Evolutionary conservation across 164 flowering plant genomes (phyloP).

Genomic region (Kingdonia uniflora): DNA sequence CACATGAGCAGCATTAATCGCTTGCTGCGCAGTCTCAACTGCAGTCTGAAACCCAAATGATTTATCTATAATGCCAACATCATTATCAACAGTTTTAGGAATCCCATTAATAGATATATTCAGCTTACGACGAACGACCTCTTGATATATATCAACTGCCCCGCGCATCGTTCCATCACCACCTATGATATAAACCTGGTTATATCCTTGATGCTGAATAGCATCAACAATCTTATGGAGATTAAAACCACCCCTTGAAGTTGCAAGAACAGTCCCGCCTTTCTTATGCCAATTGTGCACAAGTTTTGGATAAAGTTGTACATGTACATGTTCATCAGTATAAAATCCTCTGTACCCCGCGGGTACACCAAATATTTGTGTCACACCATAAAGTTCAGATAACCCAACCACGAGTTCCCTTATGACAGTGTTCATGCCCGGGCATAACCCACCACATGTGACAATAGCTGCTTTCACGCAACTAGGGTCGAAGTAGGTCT

Average conservation of each 20-base stretch:
- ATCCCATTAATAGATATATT: no score
- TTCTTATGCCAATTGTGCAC: conserved; percentile 57
- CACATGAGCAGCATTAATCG: not conserved
- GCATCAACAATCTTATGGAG: conserved; percentile 55
- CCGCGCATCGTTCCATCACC: not conserved
- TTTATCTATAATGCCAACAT: not conserved
- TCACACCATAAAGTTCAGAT: conserved; percentile 64
- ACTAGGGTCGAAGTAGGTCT: no score
- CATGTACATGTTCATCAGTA: conserved; percentile 29
- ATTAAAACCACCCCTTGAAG: conserved; percentile 80
- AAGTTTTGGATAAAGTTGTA: conserved; percentile 39
- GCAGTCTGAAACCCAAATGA: not conserved
- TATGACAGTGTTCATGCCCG: no score
- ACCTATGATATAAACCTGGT: conserved; percentile 34
- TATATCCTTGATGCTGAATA: conserved; percentile 41
- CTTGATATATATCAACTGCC: no score
- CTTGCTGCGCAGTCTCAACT: not conserved
- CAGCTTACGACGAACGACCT: no score
- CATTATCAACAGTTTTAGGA: no score
- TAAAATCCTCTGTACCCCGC: conserved; percentile 84
- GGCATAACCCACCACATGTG: no score
- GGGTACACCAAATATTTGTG: conserved; percentile 46
- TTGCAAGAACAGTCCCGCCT: conserved; percentile 65
- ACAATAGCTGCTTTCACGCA: no score
- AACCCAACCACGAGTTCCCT: conserved; percentile 65